Evolutionary conservation across 2,329 filamentous ascomycete genomes (phyloP).

Genomic region (Sphaerulina musiva): DNA sequence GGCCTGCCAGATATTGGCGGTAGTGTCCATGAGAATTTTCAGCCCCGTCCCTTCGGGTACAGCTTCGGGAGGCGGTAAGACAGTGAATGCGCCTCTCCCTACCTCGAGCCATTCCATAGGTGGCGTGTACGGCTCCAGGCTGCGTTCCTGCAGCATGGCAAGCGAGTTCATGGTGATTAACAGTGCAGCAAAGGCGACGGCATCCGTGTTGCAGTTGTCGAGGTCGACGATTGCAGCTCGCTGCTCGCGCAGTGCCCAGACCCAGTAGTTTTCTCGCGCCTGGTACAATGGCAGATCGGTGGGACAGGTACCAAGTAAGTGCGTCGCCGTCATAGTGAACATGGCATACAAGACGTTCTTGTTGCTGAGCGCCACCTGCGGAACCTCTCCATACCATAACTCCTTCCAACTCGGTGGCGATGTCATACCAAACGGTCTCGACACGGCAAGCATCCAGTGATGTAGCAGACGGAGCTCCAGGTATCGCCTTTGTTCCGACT

Average conservation of each 20-base stretch:
- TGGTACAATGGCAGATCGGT: slow-evolving; percentile 18
- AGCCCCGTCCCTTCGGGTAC: slow-evolving; percentile 22
- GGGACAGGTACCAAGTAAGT: slow-evolving; percentile 18
- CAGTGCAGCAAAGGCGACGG: slow-evolving; percentile 27
- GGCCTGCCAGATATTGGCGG: slow-evolving; percentile 21
- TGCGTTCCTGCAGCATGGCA: slow-evolving; percentile 28
- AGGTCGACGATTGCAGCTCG: slow-evolving; percentile 25
- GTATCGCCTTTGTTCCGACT: slow-evolving; percentile 20
- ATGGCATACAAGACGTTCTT: slow-evolving; percentile 24
- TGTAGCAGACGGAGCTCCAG: slow-evolving; percentile 23
- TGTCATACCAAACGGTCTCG: slow-evolving; percentile 23
- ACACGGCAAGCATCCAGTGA: slow-evolving; percentile 24
- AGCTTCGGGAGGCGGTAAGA: slow-evolving; percentile 23
- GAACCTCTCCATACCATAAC: slow-evolving; percentile 24
- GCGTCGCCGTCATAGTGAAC: slow-evolving; percentile 25
- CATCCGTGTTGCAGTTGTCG: slow-evolving; percentile 27
- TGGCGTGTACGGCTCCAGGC: slow-evolving; percentile 26
- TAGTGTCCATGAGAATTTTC: slow-evolving; percentile 23
- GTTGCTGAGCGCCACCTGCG: slow-evolving; percentile 21
- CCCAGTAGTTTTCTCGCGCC: slow-evolving; percentile 23
- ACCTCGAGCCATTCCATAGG: slow-evolving; percentile 33
- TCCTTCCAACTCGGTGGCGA: slow-evolving; percentile 24
- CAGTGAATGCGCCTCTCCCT: slow-evolving; percentile 25
- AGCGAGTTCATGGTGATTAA: slow-evolving; percentile 29
- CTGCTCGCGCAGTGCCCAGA: slow-evolving; percentile 28